phyloP scores from a whole-genome alignment of 129 eudicot genomes.

The Pseudognaphalium luteoalbum region DNA sequence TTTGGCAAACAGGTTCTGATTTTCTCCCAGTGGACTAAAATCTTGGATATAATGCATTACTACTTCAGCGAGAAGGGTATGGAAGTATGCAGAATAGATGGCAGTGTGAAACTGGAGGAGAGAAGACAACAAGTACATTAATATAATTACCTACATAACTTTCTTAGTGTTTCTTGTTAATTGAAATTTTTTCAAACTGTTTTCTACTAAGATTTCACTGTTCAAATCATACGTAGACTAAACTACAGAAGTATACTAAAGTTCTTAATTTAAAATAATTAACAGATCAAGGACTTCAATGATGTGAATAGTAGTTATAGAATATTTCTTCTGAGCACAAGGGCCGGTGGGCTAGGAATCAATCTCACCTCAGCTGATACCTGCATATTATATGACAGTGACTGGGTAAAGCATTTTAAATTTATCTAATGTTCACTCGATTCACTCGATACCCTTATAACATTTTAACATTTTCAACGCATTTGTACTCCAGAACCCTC shows the following conservation, averaged over 20 bases:
- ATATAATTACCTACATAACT: not conserved
- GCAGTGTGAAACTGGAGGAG: slow-evolving; percentile 73
- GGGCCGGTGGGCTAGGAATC: slow-evolving; percentile 98
- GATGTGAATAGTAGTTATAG: slow-evolving; percentile 55
- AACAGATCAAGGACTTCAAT: slow-evolving; percentile 89
- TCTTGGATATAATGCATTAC: slow-evolving; percentile 90
- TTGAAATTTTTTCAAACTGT: not conserved
- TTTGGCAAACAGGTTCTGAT: slow-evolving; percentile 68
- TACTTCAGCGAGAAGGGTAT: slow-evolving; percentile 75
- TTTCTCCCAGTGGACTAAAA: slow-evolving; percentile 94
- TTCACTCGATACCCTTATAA: not conserved
- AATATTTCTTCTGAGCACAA: slow-evolving; percentile 85
- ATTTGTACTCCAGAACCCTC: slow-evolving; percentile 80
- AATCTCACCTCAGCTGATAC: slow-evolving; percentile 98
- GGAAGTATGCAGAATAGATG: slow-evolving; percentile 93
- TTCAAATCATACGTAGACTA: not conserved
- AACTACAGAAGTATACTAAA: not conserved
- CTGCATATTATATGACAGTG: slow-evolving; percentile 92
- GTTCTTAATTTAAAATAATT: not conserved
- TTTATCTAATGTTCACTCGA: not conserved
- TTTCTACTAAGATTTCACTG: not conserved
- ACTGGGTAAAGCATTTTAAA: slow-evolving; percentile 62
- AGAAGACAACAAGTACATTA: slow-evolving; percentile 71
- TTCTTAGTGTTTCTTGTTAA: slow-evolving; percentile 2
- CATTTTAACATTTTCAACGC: not conserved